phyloP scores from a whole-genome alignment of 164 flowering plant genomes.

The Berberis thunbergii region DNA sequence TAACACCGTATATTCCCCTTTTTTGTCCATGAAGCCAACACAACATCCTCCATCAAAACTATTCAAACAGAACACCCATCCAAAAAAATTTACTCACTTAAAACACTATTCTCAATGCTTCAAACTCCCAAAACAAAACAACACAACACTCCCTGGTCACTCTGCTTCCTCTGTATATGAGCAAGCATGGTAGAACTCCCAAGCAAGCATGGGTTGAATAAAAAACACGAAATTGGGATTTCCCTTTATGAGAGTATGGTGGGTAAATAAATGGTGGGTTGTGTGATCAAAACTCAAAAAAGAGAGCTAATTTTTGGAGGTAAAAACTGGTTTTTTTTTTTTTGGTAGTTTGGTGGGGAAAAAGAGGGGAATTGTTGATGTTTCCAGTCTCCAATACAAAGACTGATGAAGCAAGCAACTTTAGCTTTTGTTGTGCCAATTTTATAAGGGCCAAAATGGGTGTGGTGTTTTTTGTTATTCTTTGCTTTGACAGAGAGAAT shows the following conservation, averaged over 20 bases:
- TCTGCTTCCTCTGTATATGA: conserved; percentile 4
- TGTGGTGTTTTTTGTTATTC: conserved; percentile 35
- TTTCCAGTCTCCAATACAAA: conserved; percentile 74
- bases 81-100: conserved; percentile 22
- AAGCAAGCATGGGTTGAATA: conserved; percentile 4
- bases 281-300: conserved; percentile 5
- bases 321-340: neutral
- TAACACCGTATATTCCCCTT: conserved; percentile 20
- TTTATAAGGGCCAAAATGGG: conserved; percentile 19
- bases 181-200: conserved; percentile 15
- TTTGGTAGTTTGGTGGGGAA: conserved; percentile 4
- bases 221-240: conserved; percentile 1
- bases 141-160: conserved; percentile 5
- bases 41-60: conserved; percentile 5
- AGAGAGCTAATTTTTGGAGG: too few species aligned
- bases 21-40: conserved; percentile 11
- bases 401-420: conserved; percentile 43
- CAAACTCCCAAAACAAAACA: conserved; percentile 7
- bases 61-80: conserved; percentile 18
- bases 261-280: conserved; percentile 32
- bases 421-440: conserved; percentile 50
- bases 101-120: conserved; percentile 36
- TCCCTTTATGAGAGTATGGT: conserved; percentile 39
- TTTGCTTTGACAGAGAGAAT: conserved; percentile 32
- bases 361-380: conserved; percentile 24